These are phyloP conservation scores for Hemileccinum impolitum DNA, from an alignment of 768 basidiomycete genomes.

Conservation along the genomic window DNA sequence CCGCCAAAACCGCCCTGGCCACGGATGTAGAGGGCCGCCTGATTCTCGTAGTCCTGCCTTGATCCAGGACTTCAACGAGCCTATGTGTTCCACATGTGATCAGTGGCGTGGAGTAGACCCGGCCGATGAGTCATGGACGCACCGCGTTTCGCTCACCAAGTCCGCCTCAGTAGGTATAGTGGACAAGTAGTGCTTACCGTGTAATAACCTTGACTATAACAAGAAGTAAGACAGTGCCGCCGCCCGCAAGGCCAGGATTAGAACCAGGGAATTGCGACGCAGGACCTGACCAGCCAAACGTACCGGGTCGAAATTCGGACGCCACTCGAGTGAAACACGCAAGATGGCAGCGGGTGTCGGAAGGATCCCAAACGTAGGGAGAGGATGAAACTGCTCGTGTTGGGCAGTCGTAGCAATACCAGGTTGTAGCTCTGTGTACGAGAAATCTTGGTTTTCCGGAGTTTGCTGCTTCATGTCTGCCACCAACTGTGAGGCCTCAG, in stretches of 20 bases:
- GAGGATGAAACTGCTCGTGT: slow-evolving; percentile 76
- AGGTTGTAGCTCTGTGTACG: slow-evolving; percentile 93
- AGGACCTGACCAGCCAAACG: slow-evolving; percentile 29
- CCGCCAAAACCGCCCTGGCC: slow-evolving; percentile 95
- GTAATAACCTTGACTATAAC: slow-evolving; percentile 85
- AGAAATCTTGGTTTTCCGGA: slow-evolving; percentile 55
- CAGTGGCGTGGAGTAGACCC: slow-evolving; percentile 7
- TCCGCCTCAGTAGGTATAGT: slow-evolving; percentile 86
- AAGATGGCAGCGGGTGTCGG: slow-evolving; percentile 81
- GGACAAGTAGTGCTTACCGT: slow-evolving; percentile 93
- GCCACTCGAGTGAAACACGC: slow-evolving; percentile 71
- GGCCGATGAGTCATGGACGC: slow-evolving; percentile 22
- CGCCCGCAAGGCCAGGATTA: too few relatives aligned
- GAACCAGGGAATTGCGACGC: too few relatives aligned
- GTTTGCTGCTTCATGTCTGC: slow-evolving; percentile 70
- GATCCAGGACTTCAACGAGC: slow-evolving; percentile 77
- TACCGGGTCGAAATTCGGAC: slow-evolving; percentile 94
- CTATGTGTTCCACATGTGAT: slow-evolving; percentile 32
- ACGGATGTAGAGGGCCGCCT: slow-evolving; percentile 87
- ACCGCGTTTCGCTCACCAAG: slow-evolving; percentile 73
- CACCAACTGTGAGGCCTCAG: slow-evolving; percentile 81
- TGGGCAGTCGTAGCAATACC: slow-evolving; percentile 92
- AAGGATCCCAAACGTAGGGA: slow-evolving; percentile 95
- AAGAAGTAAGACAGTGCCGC: background rate
- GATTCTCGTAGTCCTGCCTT: slow-evolving; percentile 97